Conservation (phyloP, 805 yeast species). For the Scheffersomyces lignosus region DNA sequence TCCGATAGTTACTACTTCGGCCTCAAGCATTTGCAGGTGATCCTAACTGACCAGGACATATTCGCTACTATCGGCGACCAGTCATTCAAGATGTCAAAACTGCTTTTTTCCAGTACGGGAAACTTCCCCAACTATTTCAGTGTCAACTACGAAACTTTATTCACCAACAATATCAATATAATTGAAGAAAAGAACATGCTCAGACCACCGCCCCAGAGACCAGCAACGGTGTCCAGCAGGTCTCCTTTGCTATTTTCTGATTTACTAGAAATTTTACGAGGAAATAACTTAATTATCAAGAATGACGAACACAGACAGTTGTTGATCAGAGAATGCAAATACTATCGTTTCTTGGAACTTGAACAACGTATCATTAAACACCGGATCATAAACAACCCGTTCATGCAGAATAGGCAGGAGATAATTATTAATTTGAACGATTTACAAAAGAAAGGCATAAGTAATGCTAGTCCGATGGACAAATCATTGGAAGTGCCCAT, state of each 20-base stretch:
- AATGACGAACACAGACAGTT: constrained; percentile 56
- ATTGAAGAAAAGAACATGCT: constrained; percentile 47
- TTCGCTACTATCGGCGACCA: constrained; percentile 59
- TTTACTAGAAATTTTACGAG: constrained; percentile 55
- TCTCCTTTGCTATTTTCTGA: constrained; percentile 56
- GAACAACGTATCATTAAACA: constrained; percentile 69
- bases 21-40: constrained; percentile 53
- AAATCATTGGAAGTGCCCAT: constrained; percentile 20
- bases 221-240: constrained; percentile 52
- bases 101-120: constrained; percentile 57
- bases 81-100: constrained; percentile 59
- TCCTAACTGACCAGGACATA: constrained; percentile 54
- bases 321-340: constrained; percentile 68
- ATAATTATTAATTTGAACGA: constrained; percentile 54
- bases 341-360: constrained; percentile 71
- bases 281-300: constrained; percentile 47
- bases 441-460: constrained; percentile 39
- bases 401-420: constrained; percentile 47
- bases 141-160: constrained; percentile 54
- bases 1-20: constrained; percentile 74
- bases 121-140: constrained; percentile 79
- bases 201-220: constrained; percentile 78
- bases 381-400: constrained; percentile 52
- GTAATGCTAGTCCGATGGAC: constrained; percentile 18
- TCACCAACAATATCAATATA: constrained; percentile 42